Base-by-base conservation (phyloP, 805 yeast species). In the Yueomyces sinensis region DNA sequence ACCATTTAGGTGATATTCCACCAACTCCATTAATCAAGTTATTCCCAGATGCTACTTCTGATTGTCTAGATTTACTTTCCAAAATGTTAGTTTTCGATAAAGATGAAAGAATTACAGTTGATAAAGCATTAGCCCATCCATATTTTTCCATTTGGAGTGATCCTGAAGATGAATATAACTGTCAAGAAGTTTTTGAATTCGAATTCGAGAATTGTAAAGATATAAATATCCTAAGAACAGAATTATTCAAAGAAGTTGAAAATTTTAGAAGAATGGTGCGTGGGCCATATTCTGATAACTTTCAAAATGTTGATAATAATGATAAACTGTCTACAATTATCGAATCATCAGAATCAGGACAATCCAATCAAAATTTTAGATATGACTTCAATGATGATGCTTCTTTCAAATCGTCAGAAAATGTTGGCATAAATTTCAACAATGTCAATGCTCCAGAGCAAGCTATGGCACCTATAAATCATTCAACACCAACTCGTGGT, bases 61-160 rank as follows among this genome's bases (percentile, higher is more conserved):
- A 65, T 37, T 87, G 82, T 0, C 51, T 80, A n/a, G 87, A 80
- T 43, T 51, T 79, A 30, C 50, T 80, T 36, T 66, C 76, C 55
- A 76, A 70, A 43, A 65, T 89, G 65, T 66, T 89, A 31, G 71
- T 82, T 1, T 89, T 89, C 56, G 83, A 86, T 48, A 96, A 96
- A 2, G 59, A 67, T 11, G 74, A 79, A 49, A 67, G 97, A 50
- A 78, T 87, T 41, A 73, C 87, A 2, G 97, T 86, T 3, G 78
- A 68, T 35, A 79, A 81, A 40, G 95, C 96, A 0, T 66, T 89
- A 32, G 61, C 68, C 43, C 97, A 89, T 53, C 95, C 95, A 3
- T 89, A 89, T 56, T 63, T 89, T 35, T 61, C 68, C 33, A 70
- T 81, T n/a, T 89, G 89, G 59, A 97, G 89, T 56, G 97, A 89